Conservation (phyloP, 2,329 filamentous ascomycete genomes). For the Cladosporium halotolerans region DNA sequence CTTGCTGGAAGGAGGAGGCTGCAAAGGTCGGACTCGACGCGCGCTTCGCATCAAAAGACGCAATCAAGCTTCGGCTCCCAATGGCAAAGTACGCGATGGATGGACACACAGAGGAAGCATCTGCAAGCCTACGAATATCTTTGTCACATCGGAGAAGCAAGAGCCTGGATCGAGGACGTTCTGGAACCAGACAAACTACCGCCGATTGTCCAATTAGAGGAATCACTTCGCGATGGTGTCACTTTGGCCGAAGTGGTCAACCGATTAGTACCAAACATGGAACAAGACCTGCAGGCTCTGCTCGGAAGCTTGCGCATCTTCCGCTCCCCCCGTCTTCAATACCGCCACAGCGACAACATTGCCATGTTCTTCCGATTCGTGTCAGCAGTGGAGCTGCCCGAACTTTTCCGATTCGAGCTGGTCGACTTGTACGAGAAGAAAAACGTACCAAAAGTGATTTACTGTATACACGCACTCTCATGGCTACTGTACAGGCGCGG, state of each 20-base stretch:
- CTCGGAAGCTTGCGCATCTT: conserved; percentile 62
- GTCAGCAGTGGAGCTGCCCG: conserved; percentile 83
- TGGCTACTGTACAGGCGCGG: conserved; percentile 96
- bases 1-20: conserved; percentile 76
- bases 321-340: conserved; percentile 76
- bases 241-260: conserved; percentile 92
- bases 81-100: conserved; percentile 80
- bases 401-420: conserved; percentile 92
- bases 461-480: conserved; percentile 94
- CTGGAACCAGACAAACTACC: conserved; percentile 72
- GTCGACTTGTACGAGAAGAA: conserved; percentile 99
- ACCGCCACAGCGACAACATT: conserved; percentile 95
- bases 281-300: conserved; percentile 38
- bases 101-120: conserved; percentile 97
- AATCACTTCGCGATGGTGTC: conserved; percentile 85
- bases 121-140: conserved; percentile 96
- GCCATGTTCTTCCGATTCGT: conserved; percentile 92
- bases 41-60: conserved; percentile 46
- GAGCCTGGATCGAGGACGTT: conserved; percentile 96
- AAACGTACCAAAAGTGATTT: conserved; percentile 98
- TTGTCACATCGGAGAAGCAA: conserved; percentile 96
- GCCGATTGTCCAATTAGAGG: conserved; percentile 87
- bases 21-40: conserved; percentile 57
- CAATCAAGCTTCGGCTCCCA: conserved; percentile 28
- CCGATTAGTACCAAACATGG: conserved; percentile 70